These are phyloP conservation scores for Aspergillus spinulosporus DNA, from an alignment of 2,329 filamentous ascomycete genomes.

Conservation along the genomic window DNA sequence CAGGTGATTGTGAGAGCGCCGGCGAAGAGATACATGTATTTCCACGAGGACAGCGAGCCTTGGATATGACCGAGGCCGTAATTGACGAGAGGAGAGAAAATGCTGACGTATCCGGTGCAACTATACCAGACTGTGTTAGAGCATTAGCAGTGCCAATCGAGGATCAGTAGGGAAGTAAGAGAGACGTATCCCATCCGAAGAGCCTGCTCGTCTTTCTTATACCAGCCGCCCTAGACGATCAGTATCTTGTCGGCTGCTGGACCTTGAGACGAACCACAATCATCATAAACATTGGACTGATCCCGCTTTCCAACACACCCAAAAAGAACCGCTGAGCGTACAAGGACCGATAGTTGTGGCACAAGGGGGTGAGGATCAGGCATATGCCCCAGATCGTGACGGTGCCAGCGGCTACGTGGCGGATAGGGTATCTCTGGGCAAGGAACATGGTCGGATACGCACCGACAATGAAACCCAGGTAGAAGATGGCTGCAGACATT, in stretches of 20 bases:
- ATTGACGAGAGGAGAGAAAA: slow-evolving; percentile 51
- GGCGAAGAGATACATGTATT: slow-evolving; percentile 47
- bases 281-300: slow-evolving; percentile 60
- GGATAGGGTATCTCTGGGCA: slow-evolving; percentile 50
- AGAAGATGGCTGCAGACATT: slow-evolving; percentile 50
- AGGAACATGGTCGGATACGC: slow-evolving; percentile 48
- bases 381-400: slow-evolving; percentile 16
- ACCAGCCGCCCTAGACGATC: slow-evolving; percentile 23
- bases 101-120: slow-evolving; percentile 47
- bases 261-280: slow-evolving; percentile 38
- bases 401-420: slow-evolving; percentile 44
- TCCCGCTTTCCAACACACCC: slow-evolving; percentile 57
- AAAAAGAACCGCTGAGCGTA: slow-evolving; percentile 56
- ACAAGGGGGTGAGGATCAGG: slow-evolving; percentile 38
- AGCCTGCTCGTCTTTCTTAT: slow-evolving; percentile 46
- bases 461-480: slow-evolving; percentile 52
- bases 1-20: slow-evolving; percentile 46
- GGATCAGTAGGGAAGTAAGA: too few species aligned
- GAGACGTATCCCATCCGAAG: slow-evolving; percentile 19
- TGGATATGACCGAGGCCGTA: slow-evolving; percentile 51
- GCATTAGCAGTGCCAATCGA: background rate
- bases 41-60: slow-evolving; percentile 42
- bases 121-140: slow-evolving; percentile 40
- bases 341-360: slow-evolving; percentile 40
- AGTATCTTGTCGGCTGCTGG: too few species aligned